These are phyloP conservation scores for Termitomyces sp. DNA, from an alignment of 768 basidiomycete species.

Conservation along the genomic window DNA sequence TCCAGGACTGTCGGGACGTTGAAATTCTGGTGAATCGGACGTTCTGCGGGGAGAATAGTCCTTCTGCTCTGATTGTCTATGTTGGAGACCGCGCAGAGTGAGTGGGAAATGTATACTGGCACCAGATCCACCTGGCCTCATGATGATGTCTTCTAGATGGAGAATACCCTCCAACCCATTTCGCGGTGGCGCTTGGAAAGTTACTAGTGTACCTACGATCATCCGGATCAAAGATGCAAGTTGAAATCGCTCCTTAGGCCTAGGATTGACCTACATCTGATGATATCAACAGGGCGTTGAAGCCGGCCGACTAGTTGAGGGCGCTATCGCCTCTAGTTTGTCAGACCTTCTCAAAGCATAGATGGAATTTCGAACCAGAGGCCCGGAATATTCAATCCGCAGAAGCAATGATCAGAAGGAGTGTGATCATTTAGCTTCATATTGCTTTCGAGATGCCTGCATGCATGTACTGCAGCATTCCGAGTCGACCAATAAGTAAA, in stretches of 20 bases:
- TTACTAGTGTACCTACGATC: conserved; percentile 63
- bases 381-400: no score
- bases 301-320: conserved; percentile 40
- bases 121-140: background rate
- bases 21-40: conserved; percentile 50
- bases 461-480: background rate
- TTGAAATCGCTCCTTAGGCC: background rate
- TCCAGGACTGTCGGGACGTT: conserved; percentile 62
- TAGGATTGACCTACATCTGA: background rate
- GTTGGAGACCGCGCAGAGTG: conserved; percentile 67
- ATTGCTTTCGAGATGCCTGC: background rate
- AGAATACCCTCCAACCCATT: conserved; percentile 55
- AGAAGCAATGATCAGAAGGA: background rate
- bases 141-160: conserved; percentile 50
- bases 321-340: conserved; percentile 31
- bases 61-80: conserved; percentile 60
- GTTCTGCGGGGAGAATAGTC: conserved; percentile 43
- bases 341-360: conserved; percentile 25
- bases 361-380: background rate
- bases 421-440: background rate
- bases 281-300: conserved; percentile 32
- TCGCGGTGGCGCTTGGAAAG: conserved; percentile 60
- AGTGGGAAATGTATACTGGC: conserved; percentile 22
- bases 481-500: background rate
- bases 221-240: conserved; percentile 55